A percentile compares a stretch with the other conserved stretches of the same genome.
Conservation (phyloP, 2,329 filamentous ascomycete genomes). For the Dothideomycetes sp. region DNA sequence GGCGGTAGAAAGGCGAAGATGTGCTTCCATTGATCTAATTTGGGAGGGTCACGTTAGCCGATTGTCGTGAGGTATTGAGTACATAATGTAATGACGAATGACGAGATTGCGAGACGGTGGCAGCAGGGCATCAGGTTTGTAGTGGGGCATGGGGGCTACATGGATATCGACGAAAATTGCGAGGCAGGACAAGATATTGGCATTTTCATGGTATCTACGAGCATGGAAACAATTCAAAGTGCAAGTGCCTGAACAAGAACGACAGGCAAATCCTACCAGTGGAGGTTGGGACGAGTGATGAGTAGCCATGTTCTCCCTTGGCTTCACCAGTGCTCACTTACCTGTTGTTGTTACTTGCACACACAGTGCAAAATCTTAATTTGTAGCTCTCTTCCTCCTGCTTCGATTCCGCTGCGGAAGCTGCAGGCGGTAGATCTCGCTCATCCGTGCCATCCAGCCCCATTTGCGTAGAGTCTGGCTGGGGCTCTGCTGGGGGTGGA, state of each 20-base stretch:
- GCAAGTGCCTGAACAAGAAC: no score
- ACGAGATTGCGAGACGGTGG: no score
- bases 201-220: slow-evolving; percentile 8
- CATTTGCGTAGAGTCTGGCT: slow-evolving; percentile 16
- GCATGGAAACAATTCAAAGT: background rate
- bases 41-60: slow-evolving; percentile 29
- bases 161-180: background rate
- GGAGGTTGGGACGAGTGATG: no score
- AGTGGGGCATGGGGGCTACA: background rate
- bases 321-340: slow-evolving; percentile 34
- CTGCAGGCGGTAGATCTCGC: background rate
- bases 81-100: background rate
- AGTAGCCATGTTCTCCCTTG: no score
- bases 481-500: slow-evolving; percentile 32
- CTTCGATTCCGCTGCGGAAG: background rate
- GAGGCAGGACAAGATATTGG: slow-evolving; percentile 1
- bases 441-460: slow-evolving; percentile 27
- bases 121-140: background rate
- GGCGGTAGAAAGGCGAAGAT: slow-evolving; percentile 77
- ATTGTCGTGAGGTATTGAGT: slow-evolving; percentile 1
- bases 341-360: slow-evolving; percentile 95
- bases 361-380: slow-evolving; percentile 96
- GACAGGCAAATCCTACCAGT: no score
- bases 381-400: slow-evolving; percentile 56
- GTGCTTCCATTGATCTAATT: slow-evolving; percentile 97